Evolutionary conservation across 352 stramenopile genomes (phyloP).

Genomic region (Phytophthora aleatoria): DNA sequence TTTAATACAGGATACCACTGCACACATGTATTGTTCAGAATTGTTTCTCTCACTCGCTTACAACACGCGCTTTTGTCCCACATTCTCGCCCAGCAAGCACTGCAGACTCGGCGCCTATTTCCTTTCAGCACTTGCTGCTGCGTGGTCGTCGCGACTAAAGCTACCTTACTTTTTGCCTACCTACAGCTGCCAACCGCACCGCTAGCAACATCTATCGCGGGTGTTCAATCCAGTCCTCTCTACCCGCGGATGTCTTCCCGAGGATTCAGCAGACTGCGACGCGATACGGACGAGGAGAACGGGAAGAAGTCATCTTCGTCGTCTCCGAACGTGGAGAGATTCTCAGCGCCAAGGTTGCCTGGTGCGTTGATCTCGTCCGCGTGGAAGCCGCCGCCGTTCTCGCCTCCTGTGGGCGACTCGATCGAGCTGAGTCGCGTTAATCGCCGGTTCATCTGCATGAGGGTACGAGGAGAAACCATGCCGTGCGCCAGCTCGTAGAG

Average conservation of each 20-base stretch:
- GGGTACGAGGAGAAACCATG: slow-evolving; percentile 70
- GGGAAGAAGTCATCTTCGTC: slow-evolving; percentile 45
- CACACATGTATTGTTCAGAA: slow-evolving; percentile 23
- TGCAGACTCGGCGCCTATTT: slow-evolving; percentile 22
- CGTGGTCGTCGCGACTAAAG: neutral
- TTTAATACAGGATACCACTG: neutral
- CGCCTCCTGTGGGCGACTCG: slow-evolving; percentile 66
- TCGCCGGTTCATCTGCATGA: slow-evolving; percentile 72
- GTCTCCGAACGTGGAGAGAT: slow-evolving; percentile 30
- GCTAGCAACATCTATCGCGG: slow-evolving; percentile 12
- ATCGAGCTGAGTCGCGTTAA: slow-evolving; percentile 70
- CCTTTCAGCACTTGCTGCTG: slow-evolving; percentile 14
- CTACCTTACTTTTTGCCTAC: slow-evolving; percentile 10
- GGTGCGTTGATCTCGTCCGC: slow-evolving; percentile 56
- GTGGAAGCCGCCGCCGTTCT: slow-evolving; percentile 33
- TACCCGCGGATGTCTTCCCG: slow-evolving; percentile 53
- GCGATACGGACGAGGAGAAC: slow-evolving; percentile 36
- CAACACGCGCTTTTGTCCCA: neutral
- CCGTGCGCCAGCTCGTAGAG: slow-evolving; percentile 83
- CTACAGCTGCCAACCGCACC: neutral
- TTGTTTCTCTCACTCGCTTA: slow-evolving; percentile 6
- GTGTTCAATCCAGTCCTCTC: neutral
- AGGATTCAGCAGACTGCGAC: slow-evolving; percentile 46
- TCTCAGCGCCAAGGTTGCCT: slow-evolving; percentile 36
- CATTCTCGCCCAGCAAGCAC: slow-evolving; percentile 6